Conservation (phyloP, 2,329 filamentous ascomycete genomes). For the Kalaharituber pfeilii region DNA sequence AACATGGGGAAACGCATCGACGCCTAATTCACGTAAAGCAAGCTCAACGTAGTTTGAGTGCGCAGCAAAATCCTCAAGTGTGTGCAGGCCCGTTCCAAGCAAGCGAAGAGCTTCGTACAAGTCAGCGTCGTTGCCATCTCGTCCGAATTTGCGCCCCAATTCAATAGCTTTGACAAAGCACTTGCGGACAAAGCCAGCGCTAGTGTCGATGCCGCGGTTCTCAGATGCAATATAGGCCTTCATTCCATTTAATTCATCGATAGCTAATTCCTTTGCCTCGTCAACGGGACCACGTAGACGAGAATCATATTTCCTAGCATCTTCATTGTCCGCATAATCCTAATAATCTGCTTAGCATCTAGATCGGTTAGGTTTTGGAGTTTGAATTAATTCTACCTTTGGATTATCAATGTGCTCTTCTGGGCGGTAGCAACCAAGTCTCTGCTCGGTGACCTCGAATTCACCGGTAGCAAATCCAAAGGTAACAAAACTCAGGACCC, state of each 20-base stretch:
- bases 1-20: constrained; percentile 69
- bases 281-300: constrained; percentile 69
- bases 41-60: constrained; percentile 90
- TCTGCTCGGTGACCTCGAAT: constrained; percentile 65
- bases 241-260: constrained; percentile 59
- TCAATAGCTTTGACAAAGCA: constrained; percentile 60
- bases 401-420: constrained; percentile 68
- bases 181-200: constrained; percentile 55
- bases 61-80: constrained; percentile 78
- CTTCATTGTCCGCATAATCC: constrained; percentile 74
- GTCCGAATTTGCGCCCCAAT: constrained; percentile 56
- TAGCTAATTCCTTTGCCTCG: constrained; percentile 56
- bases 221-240: constrained; percentile 96
- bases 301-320: constrained; percentile 65
- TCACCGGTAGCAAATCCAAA: constrained; percentile 72
- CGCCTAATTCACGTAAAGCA: constrained; percentile 67
- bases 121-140: constrained; percentile 51
- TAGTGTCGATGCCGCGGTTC: constrained; percentile 58
- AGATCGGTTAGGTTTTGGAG: not conserved
- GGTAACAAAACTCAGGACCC: constrained; percentile 75
- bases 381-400: constrained; percentile 6
- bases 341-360: constrained; percentile 24
- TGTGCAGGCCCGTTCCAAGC: constrained; percentile 76
- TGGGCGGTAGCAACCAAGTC: constrained; percentile 63
- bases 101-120: constrained; percentile 74